Base-by-base conservation (phyloP, 2,329 filamentous ascomycete genomes). In the Aspergillus calidoustus region DNA sequence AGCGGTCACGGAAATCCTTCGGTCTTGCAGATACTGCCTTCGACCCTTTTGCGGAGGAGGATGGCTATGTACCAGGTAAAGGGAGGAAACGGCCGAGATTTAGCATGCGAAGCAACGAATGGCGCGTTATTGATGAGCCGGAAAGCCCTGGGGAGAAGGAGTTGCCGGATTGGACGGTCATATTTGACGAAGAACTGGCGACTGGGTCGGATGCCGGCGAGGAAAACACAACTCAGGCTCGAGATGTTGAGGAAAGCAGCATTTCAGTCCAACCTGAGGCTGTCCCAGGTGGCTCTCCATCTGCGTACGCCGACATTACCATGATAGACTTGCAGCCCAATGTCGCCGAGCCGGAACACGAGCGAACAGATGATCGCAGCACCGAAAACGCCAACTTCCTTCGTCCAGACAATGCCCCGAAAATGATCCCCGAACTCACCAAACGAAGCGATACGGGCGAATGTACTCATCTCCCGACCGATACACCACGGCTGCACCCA, bases 121-220 rank as follows among this genome's bases (percentile, higher is more conserved):
- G 94, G 94, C 88, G 85, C 64, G 90, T 93, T 69, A 83, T 83
- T 23, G 90, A 89, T 70, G 84, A 87, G 59, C 90, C 91, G 1
- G 88, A 87, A 7, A 93, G 89, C 56, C 91, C 91, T 0, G 56
- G 3, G 85, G 89, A 70, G 83, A 81, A 38, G 77, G 83, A 64
- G 46, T 60, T 48, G 15, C 67, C 50, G 47, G 64, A 73, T 41
- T 74, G 69, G 72, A 68, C 69, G 43, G 63, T 66, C 59, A 69
- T 68, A 34, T 64, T 74, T 47, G 70, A 72, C 43, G 70, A 69
- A 23, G 69, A 70, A 2, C 66, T 53, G 31, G 60, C 22, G 64
- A 43, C 54, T 50, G 62, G 41, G 41, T 28, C 55, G 52, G 57
- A 67, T 43, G 34, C 31, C 25, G 49, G 62, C 19, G 66, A 56